Percentiles rank a stretch among this genome's conserved stretches.
Conservation (phyloP, 352 stramenopile genomes). For the Phytophthora melonis region DNA sequence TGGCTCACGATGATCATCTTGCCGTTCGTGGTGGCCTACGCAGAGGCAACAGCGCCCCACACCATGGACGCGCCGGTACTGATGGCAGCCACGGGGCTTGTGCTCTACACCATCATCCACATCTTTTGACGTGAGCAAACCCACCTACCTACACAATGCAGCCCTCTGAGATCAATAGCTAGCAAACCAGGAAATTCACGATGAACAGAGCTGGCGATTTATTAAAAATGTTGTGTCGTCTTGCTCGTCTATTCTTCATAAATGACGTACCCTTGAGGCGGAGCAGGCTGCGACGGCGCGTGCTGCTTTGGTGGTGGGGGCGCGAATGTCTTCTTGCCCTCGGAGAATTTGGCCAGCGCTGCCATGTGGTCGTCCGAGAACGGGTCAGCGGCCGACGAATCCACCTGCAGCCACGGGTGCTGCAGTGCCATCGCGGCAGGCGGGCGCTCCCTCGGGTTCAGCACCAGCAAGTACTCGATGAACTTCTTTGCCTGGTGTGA, state of each 20-base stretch:
- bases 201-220: conserved; percentile 43
- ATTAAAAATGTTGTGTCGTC: conserved; percentile 30
- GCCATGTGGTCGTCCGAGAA: conserved; percentile 64
- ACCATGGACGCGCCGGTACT: conserved; percentile 90
- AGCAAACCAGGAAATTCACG: conserved; percentile 15
- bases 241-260: conserved; percentile 29
- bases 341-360: conserved; percentile 55
- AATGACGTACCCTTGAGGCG: conserved; percentile 28
- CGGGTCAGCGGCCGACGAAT: conserved; percentile 36
- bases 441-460: conserved; percentile 65
- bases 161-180: conserved; percentile 17
- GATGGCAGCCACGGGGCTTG: conserved; percentile 80
- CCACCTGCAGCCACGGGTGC: conserved; percentile 76
- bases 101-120: conserved; percentile 86
- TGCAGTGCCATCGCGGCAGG: conserved; percentile 68
- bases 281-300: conserved; percentile 29
- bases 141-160: conserved; percentile 1
- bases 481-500: conserved; percentile 80
- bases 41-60: conserved; percentile 84
- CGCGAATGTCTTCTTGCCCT: conserved; percentile 50
- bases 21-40: conserved; percentile 84
- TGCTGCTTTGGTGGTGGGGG: conserved; percentile 25
- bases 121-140: conserved; percentile 50
- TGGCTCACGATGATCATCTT: conserved; percentile 85
- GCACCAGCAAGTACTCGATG: conserved; percentile 77